Evolutionary conservation across 371 early-diverging fungal species (phyloP), one percentile per base, ranked within the genome.

Genomic region (Thermomucor indicae-seudaticae): DNA sequence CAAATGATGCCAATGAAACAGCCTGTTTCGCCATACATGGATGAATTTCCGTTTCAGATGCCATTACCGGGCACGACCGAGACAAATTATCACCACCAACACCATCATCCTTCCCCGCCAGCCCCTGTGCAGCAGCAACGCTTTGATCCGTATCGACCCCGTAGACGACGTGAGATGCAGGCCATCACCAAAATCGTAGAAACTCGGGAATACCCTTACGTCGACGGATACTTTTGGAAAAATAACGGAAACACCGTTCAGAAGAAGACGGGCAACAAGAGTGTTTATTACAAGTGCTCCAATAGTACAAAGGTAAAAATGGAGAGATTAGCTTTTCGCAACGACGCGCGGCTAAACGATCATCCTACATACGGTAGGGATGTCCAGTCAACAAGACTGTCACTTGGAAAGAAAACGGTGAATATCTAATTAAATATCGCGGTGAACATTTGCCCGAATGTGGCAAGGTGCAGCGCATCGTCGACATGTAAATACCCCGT

Each of bases 171-270:
- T n/a, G 81, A 78, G 58, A 81, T 81, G 81, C 79, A 78, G 30
- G 75, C 81, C 2, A 78, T 81, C 22, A 78, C 75, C 32, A 75
- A 73, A 60, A 77, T 78, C 38, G 74, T 81, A 14, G 81, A 81
- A 40, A 78, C 81, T 2, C 62, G 58, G 43, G 78, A 81, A 47
- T 53, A 51, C 42, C 79, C 75, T 25, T 68, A 70, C 47, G 31
- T 61, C 3, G 81, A 81, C 41, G 66, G 67, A 10, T 75, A 73
- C 49, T 55, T 75, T 14, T 81, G 81, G 81, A 73, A 75, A 60
- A 81, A 81, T 55, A 81, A 81, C 42, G 81, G 81, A 19, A 81
- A 81, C 51, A 81, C 81, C n/a, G 58, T 69, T 3, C 79, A 78
- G 35, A 77, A 73, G 57, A 81, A 81, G 58, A 81, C 81, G 19